A percentile compares a stretch with the other conserved stretches of the same genome.
phyloP scores from a whole-genome alignment of 768 basidiomycete species.

The Hericium erinaceus region DNA sequence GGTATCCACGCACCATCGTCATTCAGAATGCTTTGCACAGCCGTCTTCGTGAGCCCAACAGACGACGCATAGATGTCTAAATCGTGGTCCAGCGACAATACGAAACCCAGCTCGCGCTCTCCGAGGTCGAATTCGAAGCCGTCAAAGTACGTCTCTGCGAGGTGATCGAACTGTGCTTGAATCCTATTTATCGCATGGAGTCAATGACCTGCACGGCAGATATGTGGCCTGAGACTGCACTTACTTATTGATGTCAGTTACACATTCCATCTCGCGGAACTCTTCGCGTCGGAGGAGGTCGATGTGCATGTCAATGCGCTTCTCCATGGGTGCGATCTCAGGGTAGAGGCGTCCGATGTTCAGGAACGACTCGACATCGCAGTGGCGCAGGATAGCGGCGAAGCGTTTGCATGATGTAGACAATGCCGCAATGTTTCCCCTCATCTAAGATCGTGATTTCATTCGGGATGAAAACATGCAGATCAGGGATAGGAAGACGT shows the following conservation, averaged over 20 bases:
- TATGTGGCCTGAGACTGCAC: slow-evolving; percentile 18
- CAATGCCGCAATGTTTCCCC: slow-evolving; percentile 72
- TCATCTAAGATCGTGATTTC: slow-evolving; percentile 44
- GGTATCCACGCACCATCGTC: slow-evolving; percentile 55
- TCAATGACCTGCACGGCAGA: background rate
- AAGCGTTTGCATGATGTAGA: slow-evolving; percentile 86
- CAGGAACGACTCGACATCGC: slow-evolving; percentile 80
- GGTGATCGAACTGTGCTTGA: slow-evolving; percentile 87
- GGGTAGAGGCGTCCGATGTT: slow-evolving; percentile 73
- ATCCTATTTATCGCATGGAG: slow-evolving; percentile 40
- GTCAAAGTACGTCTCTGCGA: slow-evolving; percentile 79
- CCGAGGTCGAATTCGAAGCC: slow-evolving; percentile 81
- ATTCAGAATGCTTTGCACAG: slow-evolving; percentile 57
- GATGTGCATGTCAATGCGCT: slow-evolving; percentile 86
- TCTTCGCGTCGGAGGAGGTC: slow-evolving; percentile 78
- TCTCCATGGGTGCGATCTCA: slow-evolving; percentile 85
- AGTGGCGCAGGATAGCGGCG: slow-evolving; percentile 69
- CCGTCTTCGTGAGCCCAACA: slow-evolving; percentile 83
- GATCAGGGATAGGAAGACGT: slow-evolving; percentile 12
- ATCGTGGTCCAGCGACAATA: slow-evolving; percentile 78
- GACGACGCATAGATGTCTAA: slow-evolving; percentile 92
- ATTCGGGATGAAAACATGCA: background rate
- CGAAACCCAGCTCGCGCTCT: slow-evolving; percentile 81
- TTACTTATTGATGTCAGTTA: slow-evolving; percentile 80
- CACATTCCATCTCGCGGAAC: slow-evolving; percentile 91